Evolutionary conservation across 2,329 filamentous ascomycete species (phyloP).

Genomic region (Trichoderma endophyticum): DNA sequence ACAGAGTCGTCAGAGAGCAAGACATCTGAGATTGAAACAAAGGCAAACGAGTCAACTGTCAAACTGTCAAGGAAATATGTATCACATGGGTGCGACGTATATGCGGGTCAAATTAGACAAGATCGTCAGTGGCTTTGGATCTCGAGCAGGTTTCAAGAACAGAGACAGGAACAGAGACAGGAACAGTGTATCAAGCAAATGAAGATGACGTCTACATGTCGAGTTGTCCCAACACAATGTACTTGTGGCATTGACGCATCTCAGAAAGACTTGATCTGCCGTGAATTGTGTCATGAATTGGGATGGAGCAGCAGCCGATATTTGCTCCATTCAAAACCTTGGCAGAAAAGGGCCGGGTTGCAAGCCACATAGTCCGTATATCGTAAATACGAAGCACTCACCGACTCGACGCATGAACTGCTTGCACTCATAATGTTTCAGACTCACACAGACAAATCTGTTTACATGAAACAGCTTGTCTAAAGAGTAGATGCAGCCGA

Average conservation of each 20-base stretch:
- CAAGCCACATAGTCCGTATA: background rate
- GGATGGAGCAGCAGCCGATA: background rate
- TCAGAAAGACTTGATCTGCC: background rate
- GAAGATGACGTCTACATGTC: background rate
- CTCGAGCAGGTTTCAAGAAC: background rate
- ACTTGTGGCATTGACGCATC: background rate
- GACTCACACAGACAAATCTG: background rate
- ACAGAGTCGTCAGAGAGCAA: background rate
- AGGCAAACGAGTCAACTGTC: background rate
- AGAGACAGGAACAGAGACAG: background rate
- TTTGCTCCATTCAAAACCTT: background rate
- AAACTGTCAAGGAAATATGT: too few relatives aligned
- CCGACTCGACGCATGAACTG: background rate
- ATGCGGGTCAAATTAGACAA: constrained; percentile 2
- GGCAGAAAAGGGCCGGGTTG: background rate
- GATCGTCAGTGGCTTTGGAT: background rate
- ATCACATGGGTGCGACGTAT: background rate
- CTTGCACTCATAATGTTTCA: background rate
- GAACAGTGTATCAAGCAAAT: background rate
- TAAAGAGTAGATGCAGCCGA: background rate
- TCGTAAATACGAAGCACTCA: background rate
- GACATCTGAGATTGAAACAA: background rate
- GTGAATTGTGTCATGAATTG: background rate
- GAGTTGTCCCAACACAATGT: background rate
- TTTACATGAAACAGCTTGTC: background rate